Conservation (phyloP, 352 stramenopile genomes). For the Pythium volutum region DNA sequence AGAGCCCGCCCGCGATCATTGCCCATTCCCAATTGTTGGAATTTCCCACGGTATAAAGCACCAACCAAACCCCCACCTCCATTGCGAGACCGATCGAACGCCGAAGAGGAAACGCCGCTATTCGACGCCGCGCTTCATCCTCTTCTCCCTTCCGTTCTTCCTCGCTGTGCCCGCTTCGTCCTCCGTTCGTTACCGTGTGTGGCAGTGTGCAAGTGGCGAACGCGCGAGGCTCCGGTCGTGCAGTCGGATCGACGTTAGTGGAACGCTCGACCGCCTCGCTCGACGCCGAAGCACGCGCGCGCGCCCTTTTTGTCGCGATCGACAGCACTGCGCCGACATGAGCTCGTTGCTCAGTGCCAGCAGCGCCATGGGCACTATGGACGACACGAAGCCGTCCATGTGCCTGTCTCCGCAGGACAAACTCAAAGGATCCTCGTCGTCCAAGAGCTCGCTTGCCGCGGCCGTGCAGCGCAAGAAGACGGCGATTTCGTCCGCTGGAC, state of each 20-base stretch:
- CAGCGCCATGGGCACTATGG: conserved; percentile 30
- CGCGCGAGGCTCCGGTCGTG: conserved; percentile 16
- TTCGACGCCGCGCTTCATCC: not conserved
- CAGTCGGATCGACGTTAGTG: conserved; percentile 20
- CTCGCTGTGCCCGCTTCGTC: too few species aligned
- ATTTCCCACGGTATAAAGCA: not conserved
- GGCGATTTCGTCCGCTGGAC: not conserved
- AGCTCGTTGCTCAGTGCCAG: conserved; percentile 4
- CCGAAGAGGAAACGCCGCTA: conserved; percentile 5
- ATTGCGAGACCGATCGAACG: conserved; percentile 2
- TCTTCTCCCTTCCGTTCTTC: too few species aligned
- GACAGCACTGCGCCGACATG: conserved; percentile 5
- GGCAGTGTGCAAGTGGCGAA: conserved; percentile 6
- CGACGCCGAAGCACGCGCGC: conserved; percentile 18
- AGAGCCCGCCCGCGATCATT: conserved; percentile 12
- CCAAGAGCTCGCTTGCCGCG: conserved; percentile 11
- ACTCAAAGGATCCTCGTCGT: conserved; percentile 30
- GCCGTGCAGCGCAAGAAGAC: conserved; percentile 36
- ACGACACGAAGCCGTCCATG: conserved; percentile 55
- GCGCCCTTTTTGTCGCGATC: not conserved
- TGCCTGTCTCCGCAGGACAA: conserved; percentile 73
- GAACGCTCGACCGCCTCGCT: conserved; percentile 17
- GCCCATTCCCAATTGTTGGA: not conserved
- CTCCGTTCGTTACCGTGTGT: conserved; percentile 8
- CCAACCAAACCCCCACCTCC: not conserved